These are phyloP conservation scores for Mycothermus thermophilus DNA, from an alignment of 495 filamentous ascomycete genomes.

Conservation along the genomic window DNA sequence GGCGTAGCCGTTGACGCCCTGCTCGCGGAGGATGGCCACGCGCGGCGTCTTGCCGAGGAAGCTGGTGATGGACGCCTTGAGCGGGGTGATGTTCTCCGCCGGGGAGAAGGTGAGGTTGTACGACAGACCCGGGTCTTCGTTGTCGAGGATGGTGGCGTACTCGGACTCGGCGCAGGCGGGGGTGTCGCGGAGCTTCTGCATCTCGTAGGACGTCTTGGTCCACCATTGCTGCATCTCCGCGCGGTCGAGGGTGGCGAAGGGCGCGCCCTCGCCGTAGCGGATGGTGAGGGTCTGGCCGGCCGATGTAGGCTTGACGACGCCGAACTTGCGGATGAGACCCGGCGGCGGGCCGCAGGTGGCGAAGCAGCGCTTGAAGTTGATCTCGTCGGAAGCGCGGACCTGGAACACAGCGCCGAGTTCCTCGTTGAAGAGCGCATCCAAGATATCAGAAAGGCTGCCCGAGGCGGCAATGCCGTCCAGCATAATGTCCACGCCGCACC, in stretches of 20 bases:
- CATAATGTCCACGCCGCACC: slow-evolving; percentile 77
- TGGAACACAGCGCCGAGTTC: slow-evolving; percentile 98
- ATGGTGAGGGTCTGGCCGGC: slow-evolving; percentile 75
- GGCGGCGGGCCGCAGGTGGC: slow-evolving; percentile 79
- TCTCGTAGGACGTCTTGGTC: slow-evolving; percentile 74
- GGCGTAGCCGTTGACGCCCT: slow-evolving; percentile 87
- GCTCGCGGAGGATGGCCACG: slow-evolving; percentile 88
- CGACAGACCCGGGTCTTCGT: slow-evolving; percentile 65
- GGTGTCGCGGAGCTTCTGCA: slow-evolving; percentile 86
- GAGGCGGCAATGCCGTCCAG: slow-evolving; percentile 53
- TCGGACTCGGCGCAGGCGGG: slow-evolving; percentile 77
- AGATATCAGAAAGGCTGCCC: slow-evolving; percentile 44
- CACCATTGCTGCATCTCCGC: slow-evolving; percentile 74
- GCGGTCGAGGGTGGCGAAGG: slow-evolving; percentile 56
- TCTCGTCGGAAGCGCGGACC: slow-evolving; percentile 69
- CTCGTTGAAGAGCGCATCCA: slow-evolving; percentile 82
- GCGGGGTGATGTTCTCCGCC: slow-evolving; percentile 55
- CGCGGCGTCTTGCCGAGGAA: slow-evolving; percentile 61
- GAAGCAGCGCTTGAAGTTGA: slow-evolving; percentile 76
- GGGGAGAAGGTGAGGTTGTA: slow-evolving; percentile 79
- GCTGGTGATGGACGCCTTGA: slow-evolving; percentile 55
- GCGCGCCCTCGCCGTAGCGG: slow-evolving; percentile 42
- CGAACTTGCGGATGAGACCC: slow-evolving; percentile 69
- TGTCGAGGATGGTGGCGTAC: slow-evolving; percentile 61
- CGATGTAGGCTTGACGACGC: slow-evolving; percentile 47